A percentile compares a stretch with the other conserved stretches of the same genome.
Conservation (phyloP, 306 rosid species). For the Geum urbanum region DNA sequence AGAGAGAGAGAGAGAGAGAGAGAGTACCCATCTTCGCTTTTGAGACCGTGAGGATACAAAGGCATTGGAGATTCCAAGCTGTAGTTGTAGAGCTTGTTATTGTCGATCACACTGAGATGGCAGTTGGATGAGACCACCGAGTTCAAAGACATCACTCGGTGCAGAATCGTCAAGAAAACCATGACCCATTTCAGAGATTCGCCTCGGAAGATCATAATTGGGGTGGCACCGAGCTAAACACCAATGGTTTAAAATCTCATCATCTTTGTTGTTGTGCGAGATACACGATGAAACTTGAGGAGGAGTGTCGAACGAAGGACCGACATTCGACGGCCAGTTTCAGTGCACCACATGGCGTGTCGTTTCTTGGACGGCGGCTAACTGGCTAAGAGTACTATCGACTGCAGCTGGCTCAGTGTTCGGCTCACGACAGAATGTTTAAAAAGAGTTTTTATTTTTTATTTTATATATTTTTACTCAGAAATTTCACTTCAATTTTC, state of each 20-base stretch:
- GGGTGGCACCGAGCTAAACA: conserved; percentile 20
- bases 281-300: conserved; percentile 4
- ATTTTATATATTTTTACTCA: no score
- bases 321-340: conserved; percentile 3
- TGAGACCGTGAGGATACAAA: conserved; percentile 73
- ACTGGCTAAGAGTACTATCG: no score
- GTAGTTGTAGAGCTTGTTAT: conserved; percentile 60
- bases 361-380: neutral
- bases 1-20: conserved; percentile 8
- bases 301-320: neutral
- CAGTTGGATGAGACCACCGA: conserved; percentile 42
- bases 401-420: no score
- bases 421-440: no score
- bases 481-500: no score
- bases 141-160: conserved; percentile 23
- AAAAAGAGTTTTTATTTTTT: no score
- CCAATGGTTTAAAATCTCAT: conserved; percentile 4
- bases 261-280: conserved; percentile 4
- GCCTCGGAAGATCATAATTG: conserved; percentile 28
- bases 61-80: conserved; percentile 62
- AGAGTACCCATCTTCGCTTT: conserved; percentile 90
- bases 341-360: neutral
- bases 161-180: conserved; percentile 38
- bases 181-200: conserved; percentile 28
- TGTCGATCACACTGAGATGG: conserved; percentile 40